A percentile compares a stretch with the other conserved stretches of the same genome.
Conservation (phyloP, 2,329 filamentous ascomycete genomes). For the Chaetomiaceae sp. region DNA sequence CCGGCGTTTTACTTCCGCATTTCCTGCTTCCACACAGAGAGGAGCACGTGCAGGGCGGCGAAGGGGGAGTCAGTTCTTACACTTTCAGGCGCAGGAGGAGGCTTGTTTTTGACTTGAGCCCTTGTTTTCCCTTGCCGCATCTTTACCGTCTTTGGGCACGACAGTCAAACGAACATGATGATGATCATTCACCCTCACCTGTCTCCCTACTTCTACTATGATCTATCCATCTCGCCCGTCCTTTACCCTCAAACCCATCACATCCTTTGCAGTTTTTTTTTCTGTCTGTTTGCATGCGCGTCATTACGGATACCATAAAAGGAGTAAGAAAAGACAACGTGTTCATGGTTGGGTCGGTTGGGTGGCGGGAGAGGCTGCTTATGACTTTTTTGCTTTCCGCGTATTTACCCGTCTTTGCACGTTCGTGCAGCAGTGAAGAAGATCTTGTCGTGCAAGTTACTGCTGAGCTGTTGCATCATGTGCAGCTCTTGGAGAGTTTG, state of each 20-base stretch:
- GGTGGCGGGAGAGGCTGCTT: too few relatives aligned
- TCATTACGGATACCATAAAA: not conserved
- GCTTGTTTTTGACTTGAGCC: not conserved
- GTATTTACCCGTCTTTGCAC: too few relatives aligned
- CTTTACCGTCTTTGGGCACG: conserved; percentile 1
- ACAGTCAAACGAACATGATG: conserved; percentile 13
- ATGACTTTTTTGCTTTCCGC: too few relatives aligned
- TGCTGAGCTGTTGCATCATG: too few relatives aligned
- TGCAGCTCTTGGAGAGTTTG: too few relatives aligned
- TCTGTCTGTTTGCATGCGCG: not conserved
- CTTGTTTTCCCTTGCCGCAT: not conserved
- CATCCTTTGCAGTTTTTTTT: not conserved
- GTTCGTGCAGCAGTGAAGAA: too few relatives aligned
- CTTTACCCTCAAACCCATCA: too few relatives aligned
- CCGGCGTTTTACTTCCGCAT: conserved; percentile 4
- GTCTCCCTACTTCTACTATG: not conserved
- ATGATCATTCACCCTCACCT: conserved; percentile 3
- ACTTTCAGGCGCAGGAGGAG: conserved; percentile 2
- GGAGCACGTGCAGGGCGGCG: not conserved
- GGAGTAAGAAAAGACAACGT: not conserved
- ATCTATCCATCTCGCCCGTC: too few relatives aligned
- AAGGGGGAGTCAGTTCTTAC: not conserved
- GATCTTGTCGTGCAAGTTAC: too few relatives aligned
- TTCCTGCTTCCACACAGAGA: not conserved
- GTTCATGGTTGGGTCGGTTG: too few relatives aligned